A percentile compares a stretch with the other conserved stretches of the same genome.
These are phyloP conservation scores for Aspergillus aculeatus DNA, from an alignment of 2,329 filamentous ascomycete genomes.

Conservation along the genomic window DNA sequence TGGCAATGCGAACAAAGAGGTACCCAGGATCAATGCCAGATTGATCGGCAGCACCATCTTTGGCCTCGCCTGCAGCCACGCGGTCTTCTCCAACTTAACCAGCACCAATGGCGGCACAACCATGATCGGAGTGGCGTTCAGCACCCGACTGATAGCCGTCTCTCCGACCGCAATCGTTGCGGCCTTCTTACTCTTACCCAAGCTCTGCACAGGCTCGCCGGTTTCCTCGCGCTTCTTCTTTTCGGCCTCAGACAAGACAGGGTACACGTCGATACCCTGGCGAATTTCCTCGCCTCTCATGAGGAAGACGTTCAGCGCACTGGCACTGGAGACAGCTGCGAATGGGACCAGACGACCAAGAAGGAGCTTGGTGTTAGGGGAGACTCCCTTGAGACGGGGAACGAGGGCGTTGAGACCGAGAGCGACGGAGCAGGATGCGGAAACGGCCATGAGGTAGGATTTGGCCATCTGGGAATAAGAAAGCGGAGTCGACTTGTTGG, in stretches of 20 bases:
- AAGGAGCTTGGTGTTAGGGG: conserved; percentile 71
- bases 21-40: conserved; percentile 78
- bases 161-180: conserved; percentile 87
- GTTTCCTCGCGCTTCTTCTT: conserved; percentile 63
- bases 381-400: conserved; percentile 73
- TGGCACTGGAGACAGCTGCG: conserved; percentile 87
- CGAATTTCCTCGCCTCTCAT: conserved; percentile 97
- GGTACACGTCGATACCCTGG: conserved; percentile 88
- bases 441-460: conserved; percentile 88
- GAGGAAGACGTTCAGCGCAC: conserved; percentile 90
- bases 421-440: conserved; percentile 89
- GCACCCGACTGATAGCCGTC: conserved; percentile 84
- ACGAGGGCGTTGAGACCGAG: conserved; percentile 88
- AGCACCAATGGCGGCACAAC: conserved; percentile 85
- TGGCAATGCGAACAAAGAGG: conserved; percentile 84
- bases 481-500: conserved; percentile 93
- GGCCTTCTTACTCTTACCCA: conserved; percentile 86
- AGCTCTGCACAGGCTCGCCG: conserved; percentile 64
- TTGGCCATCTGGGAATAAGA: conserved; percentile 76
- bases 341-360: conserved; percentile 91
- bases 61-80: conserved; percentile 77
- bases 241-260: conserved; percentile 70
- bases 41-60: conserved; percentile 79
- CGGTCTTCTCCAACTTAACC: conserved; percentile 76
- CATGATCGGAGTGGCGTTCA: conserved; percentile 97